A percentile compares a stretch with the other conserved stretches of the same genome.
Conservation (phyloP, 2,329 filamentous ascomycete species). For the Gaeumannomyces tritici region DNA sequence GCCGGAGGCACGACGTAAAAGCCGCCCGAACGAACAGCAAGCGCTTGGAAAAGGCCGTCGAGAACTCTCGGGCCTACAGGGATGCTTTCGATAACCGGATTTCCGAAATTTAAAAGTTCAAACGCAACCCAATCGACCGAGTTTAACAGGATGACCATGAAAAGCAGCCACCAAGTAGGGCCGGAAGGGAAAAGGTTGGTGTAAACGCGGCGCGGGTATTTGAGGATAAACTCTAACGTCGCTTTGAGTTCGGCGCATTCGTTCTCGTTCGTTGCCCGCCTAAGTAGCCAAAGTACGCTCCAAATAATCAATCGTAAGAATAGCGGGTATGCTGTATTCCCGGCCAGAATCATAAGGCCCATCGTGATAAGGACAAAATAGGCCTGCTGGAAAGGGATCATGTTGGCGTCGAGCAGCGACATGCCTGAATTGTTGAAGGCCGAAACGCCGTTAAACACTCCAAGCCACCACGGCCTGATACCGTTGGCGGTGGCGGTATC, state of each 20-base stretch:
- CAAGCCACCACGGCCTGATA: conserved; percentile 58
- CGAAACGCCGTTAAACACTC: conserved; percentile 56
- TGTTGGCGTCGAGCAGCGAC: conserved; percentile 56
- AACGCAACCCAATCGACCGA: conserved; percentile 58
- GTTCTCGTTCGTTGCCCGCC: conserved; percentile 24
- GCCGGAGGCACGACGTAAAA: conserved; percentile 57
- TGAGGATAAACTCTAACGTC: conserved; percentile 43
- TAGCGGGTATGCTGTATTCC: conserved; percentile 57
- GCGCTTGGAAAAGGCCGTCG: conserved; percentile 56
- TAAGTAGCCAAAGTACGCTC: conserved; percentile 32
- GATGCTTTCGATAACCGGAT: conserved; percentile 41
- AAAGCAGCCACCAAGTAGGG: conserved; percentile 57
- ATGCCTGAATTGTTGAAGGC: conserved; percentile 65
- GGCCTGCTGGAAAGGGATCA: conserved; percentile 47
- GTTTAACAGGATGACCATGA: conserved; percentile 50
- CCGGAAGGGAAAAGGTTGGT: conserved; percentile 54
- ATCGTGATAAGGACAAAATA: conserved; percentile 43
- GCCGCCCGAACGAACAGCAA: conserved; percentile 54
- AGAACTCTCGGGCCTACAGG: conserved; percentile 44
- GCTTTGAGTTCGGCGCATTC: conserved; percentile 31
- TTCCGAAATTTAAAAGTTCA: conserved; percentile 55
- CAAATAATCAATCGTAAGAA: conserved; percentile 53
- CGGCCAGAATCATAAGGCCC: conserved; percentile 50
- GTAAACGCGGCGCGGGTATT: conserved; percentile 48
- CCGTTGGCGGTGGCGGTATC: conserved; percentile 41